Evolutionary conservation across 2,329 filamentous ascomycete species (phyloP).

Genomic region (Lecanosticta acicola): DNA sequence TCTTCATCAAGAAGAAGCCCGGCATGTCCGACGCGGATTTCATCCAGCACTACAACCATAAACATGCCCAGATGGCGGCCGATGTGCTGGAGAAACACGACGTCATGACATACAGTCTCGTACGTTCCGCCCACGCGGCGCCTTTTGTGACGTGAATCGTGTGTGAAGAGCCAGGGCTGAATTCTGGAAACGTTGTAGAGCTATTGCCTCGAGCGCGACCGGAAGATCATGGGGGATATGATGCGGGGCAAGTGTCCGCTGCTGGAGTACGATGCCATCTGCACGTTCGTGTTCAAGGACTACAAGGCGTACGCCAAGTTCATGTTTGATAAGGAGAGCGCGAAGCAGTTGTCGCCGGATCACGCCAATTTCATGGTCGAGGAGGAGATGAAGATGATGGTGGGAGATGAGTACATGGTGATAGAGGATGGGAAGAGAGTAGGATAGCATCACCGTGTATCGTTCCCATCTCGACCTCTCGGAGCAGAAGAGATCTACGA

Average conservation of each 20-base stretch:
- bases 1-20: conserved; percentile 44
- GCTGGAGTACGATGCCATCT: conserved; percentile 44
- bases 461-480: not conserved
- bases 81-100: conserved; percentile 41
- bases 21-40: conserved; percentile 43
- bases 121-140: conserved; percentile 21
- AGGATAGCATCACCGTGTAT: conserved; percentile 22
- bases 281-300: conserved; percentile 45
- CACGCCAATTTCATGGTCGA: conserved; percentile 36
- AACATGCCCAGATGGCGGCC: conserved; percentile 41
- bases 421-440: conserved; percentile 25
- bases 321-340: conserved; percentile 40
- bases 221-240: conserved; percentile 43
- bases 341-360: conserved; percentile 35
- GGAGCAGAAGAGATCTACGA: not conserved
- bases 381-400: conserved; percentile 41
- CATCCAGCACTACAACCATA: conserved; percentile 43
- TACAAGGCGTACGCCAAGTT: conserved; percentile 43
- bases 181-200: conserved; percentile 29
- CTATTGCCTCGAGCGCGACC: conserved; percentile 42
- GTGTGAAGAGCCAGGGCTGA: conserved; percentile 8
- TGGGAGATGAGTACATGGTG: conserved; percentile 39
- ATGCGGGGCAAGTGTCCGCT: conserved; percentile 41
- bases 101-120: conserved; percentile 43
- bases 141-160: not conserved